Percentiles rank a stretch among this genome's conserved stretches.
Evolutionary conservation across 2,329 filamentous ascomycete genomes (phyloP).

Genomic region (Botrytis byssoidea): DNA sequence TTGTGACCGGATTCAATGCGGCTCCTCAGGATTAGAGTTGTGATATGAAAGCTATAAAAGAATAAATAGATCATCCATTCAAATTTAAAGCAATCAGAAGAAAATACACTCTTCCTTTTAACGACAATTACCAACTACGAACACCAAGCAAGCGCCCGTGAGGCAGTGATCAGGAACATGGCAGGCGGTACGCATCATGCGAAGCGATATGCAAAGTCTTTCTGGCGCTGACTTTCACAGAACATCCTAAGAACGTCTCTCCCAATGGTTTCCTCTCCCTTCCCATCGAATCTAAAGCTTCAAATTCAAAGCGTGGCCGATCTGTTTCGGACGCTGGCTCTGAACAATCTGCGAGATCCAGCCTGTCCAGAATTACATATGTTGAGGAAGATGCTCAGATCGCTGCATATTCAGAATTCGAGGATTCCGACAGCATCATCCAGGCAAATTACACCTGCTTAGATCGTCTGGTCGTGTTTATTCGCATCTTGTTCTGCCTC

Average conservation of each 20-base stretch:
- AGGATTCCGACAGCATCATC: not conserved
- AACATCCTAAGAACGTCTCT: not conserved
- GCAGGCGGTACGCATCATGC: not conserved
- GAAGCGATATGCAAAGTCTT: not conserved
- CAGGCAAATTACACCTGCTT: not conserved
- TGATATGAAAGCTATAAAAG: not conserved
- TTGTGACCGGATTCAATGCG: not conserved
- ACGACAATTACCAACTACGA: not conserved
- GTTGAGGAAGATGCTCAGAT: constrained; percentile 22
- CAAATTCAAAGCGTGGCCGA: not conserved
- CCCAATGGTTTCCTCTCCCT: not conserved
- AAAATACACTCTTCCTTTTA: not conserved
- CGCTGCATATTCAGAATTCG: not conserved
- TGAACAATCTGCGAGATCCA: constrained; percentile 7
- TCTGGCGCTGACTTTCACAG: not conserved
- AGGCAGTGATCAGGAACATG: not conserved
- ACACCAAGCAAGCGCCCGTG: not conserved
- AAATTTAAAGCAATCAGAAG: not conserved
- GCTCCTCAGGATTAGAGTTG: not conserved
- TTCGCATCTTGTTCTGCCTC: constrained; percentile 1
- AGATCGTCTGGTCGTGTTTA: not conserved
- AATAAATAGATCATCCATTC: not conserved
- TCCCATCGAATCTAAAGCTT: not conserved
- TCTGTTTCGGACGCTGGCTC: constrained; percentile 18
- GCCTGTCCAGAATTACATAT: constrained; percentile 22